phyloP scores from a whole-genome alignment of 2,329 filamentous ascomycete genomes.

The Pseudogymnoascus sp. region DNA sequence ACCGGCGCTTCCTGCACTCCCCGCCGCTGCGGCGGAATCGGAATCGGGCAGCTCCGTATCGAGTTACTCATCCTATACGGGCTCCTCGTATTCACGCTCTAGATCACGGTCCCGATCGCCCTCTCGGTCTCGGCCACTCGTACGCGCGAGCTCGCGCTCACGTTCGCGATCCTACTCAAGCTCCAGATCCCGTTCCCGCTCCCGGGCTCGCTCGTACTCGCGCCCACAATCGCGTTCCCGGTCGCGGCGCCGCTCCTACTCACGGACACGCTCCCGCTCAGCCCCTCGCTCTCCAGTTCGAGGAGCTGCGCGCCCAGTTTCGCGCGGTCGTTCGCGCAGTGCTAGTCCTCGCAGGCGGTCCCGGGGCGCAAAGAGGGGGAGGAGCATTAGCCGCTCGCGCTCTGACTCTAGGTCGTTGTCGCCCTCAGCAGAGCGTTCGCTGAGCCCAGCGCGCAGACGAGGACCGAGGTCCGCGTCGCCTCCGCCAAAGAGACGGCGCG shows the following conservation, averaged over 20 bases:
- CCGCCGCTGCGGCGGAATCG: constrained; percentile 47
- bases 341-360: constrained; percentile 17
- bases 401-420: background rate
- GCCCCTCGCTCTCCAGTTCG: constrained; percentile 19
- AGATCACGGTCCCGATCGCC: constrained; percentile 21
- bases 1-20: constrained; percentile 64
- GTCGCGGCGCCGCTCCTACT: constrained; percentile 19
- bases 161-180: constrained; percentile 17
- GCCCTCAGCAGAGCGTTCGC: background rate
- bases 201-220: constrained; percentile 23
- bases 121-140: constrained; percentile 15
- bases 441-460: constrained; percentile 4
- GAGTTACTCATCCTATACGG: constrained; percentile 70
- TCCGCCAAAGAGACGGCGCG: constrained; percentile 21
- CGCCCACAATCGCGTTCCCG: constrained; percentile 29
- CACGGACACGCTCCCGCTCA: constrained; percentile 9
- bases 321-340: constrained; percentile 1
- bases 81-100: constrained; percentile 50
- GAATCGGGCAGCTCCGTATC: constrained; percentile 60
- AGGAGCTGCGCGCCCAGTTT: constrained; percentile 11
- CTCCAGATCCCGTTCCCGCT: constrained; percentile 17
- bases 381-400: constrained; percentile 5
- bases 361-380: constrained; percentile 4
- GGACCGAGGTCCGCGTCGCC: constrained; percentile 23
- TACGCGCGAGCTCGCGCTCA: constrained; percentile 15